Base-by-base conservation (phyloP, 805 yeast genomes). In the Schwanniomyces sp. region DNA sequence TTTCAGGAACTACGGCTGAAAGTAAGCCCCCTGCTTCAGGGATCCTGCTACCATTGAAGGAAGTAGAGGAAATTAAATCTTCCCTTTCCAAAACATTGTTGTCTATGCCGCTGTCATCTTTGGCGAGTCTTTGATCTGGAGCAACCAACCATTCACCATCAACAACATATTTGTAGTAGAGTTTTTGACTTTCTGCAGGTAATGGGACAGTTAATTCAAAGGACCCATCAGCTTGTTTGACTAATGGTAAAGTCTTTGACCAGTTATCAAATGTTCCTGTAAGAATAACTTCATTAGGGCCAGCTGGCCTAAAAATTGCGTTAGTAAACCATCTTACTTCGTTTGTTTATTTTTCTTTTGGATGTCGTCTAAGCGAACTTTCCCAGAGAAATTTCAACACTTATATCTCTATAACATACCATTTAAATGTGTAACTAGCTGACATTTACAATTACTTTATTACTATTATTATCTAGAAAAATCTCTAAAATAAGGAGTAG, bases 181-280 rank as follows among this genome's bases (percentile, higher is more conserved):
- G 61, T 56, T 70, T 70, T 43, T 63, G 72, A 18, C 58, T 70
- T 26, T 70, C 64, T n/a, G 67, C 43, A 16, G 72, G 71, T 44
- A 83, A 70, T 18, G 89, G 89, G 45, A 82, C 72, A 3, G 83
- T 74, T 45, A 84, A 66, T 45, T 77, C 76, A 57, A 84, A 84
- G n/a, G 81, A 75, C 17, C 86, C 88, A 56, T 76, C 80, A 7
- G 78, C 65, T 48, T 78, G 78, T 58, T 84, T 80, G 40, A 83
- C 87, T 50, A 85, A 67, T 16, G 82, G 84, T 45, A 82, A 66
- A 1, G 82, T 63, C 50, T 84, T 80, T 32, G 76, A 58, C 89
- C 87, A 86, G 57, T 81, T 71, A 59, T 84, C 89, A 58, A 85
- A 84, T 45, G 82, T 75, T 51, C 91, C 91, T 17, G 91, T 85